Percentiles rank a stretch among this genome's conserved stretches.
Evolutionary conservation across 495 filamentous ascomycete genomes (phyloP).

Genomic region (Physcia stellaris): DNA sequence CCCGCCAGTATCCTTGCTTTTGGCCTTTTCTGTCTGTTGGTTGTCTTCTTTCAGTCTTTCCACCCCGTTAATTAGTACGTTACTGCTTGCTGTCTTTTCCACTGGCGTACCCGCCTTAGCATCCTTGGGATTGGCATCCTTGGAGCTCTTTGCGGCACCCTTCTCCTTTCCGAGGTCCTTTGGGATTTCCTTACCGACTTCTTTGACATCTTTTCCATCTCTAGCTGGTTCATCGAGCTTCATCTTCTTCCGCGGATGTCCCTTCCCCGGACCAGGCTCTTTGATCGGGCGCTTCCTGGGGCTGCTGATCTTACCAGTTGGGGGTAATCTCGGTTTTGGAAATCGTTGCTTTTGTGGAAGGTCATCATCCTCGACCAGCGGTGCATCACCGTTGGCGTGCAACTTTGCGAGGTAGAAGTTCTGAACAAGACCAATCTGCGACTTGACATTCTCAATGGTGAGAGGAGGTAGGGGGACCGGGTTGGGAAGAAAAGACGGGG

Average conservation of each 20-base stretch:
- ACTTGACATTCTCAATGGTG: constrained; percentile 58
- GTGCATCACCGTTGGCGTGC: constrained; percentile 64
- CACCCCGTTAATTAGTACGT: background rate
- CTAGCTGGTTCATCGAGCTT: constrained; percentile 20
- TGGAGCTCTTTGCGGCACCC: constrained; percentile 1
- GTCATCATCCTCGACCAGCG: constrained; percentile 88
- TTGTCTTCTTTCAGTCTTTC: constrained; percentile 3
- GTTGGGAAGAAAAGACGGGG: constrained; percentile 28
- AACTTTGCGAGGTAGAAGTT: constrained; percentile 84
- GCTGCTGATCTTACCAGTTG: constrained; percentile 85
- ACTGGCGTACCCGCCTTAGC: constrained; percentile 1
- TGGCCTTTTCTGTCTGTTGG: constrained; percentile 26
- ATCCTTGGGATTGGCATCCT: constrained; percentile 1
- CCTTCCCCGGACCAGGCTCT: constrained; percentile 48
- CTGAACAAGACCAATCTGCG: constrained; percentile 73
- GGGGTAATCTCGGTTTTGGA: constrained; percentile 84
- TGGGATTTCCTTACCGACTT: constrained; percentile 5
- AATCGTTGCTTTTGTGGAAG: constrained; percentile 80
- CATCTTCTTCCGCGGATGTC: constrained; percentile 61
- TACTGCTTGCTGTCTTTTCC: background rate
- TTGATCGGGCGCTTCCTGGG: constrained; percentile 77
- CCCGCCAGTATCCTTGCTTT: constrained; percentile 29
- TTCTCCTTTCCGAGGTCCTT: constrained; percentile 2
- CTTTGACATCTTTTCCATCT: constrained; percentile 10
- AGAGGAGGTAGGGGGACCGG: constrained; percentile 64